These are phyloP conservation scores for Candida ovalis DNA, from an alignment of 805 yeast genomes.

Conservation along the genomic window DNA sequence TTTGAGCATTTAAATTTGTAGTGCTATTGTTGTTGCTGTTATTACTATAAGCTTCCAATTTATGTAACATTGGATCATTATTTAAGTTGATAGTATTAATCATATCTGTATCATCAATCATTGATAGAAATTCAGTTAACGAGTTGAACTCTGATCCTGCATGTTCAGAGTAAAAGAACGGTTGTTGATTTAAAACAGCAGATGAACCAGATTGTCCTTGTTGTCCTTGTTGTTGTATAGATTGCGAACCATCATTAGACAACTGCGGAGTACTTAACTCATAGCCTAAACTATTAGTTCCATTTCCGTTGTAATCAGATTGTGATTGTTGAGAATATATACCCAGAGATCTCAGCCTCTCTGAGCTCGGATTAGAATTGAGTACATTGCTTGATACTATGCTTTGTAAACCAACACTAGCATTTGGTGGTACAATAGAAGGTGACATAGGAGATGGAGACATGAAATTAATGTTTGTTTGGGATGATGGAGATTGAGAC, in stretches of 20 bases:
- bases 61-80: conserved; percentile 35
- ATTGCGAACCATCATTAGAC: not conserved
- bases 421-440: not conserved
- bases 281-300: not conserved
- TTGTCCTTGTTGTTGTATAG: conserved; percentile 3
- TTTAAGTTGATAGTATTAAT: conserved; percentile 39
- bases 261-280: not conserved
- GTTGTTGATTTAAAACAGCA: conserved; percentile 50
- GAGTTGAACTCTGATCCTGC: conserved; percentile 92
- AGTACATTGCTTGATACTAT: conserved; percentile 1
- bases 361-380: conserved; percentile 5
- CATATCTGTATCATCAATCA: conserved; percentile 83
- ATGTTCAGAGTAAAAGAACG: conserved; percentile 83
- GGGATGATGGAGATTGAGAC: not conserved
- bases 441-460: conserved; percentile 2
- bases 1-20: conserved; percentile 9
- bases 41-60: conserved; percentile 27
- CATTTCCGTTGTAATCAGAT: not conserved
- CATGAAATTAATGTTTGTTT: not conserved
- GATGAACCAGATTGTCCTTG: conserved; percentile 11
- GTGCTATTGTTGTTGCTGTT: conserved; percentile 19
- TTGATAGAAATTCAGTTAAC: conserved; percentile 79
- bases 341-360: conserved; percentile 12
- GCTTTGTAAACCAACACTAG: conserved; percentile 5
- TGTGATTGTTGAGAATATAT: conserved; percentile 14